phyloP scores from a whole-genome alignment of 2,329 filamentous ascomycete genomes.

The Aspergillus sp. region DNA sequence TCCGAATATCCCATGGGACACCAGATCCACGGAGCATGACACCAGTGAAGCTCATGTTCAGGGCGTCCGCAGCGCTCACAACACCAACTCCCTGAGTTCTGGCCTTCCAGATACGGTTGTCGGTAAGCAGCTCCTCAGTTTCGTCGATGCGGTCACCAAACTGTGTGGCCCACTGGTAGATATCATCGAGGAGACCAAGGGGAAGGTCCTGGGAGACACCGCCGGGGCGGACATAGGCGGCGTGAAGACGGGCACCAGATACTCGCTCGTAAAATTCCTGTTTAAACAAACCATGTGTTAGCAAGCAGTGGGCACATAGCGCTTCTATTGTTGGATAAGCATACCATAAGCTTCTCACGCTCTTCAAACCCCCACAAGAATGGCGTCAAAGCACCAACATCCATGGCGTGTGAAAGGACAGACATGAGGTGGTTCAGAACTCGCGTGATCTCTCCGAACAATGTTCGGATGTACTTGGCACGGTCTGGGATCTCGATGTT shows the following conservation, averaged over 20 bases:
- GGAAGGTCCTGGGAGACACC: slow-evolving; percentile 96
- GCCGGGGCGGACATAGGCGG: slow-evolving; percentile 93
- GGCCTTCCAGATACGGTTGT: slow-evolving; percentile 99
- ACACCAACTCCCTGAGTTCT: slow-evolving; percentile 89
- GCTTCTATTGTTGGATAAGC: slow-evolving; percentile 24
- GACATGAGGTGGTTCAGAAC: slow-evolving; percentile 98
- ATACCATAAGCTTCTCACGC: slow-evolving; percentile 98
- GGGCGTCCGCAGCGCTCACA: slow-evolving; percentile 85
- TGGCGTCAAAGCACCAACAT: slow-evolving; percentile 94
- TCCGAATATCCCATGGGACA: slow-evolving; percentile 93
- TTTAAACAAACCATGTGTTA: slow-evolving; percentile 39
- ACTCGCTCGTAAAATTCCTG: slow-evolving; percentile 99
- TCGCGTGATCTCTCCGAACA: slow-evolving; percentile 94
- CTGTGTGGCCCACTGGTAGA: slow-evolving; percentile 99
- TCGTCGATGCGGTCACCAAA: slow-evolving; percentile 98
- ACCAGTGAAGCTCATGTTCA: slow-evolving; percentile 95
- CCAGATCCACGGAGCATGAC: slow-evolving; percentile 98
- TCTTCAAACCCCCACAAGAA: slow-evolving; percentile 99
- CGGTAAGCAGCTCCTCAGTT: slow-evolving; percentile 96
- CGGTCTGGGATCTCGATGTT: slow-evolving; percentile 94
- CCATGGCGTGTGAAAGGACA: slow-evolving; percentile 95
- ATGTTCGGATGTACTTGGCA: slow-evolving; percentile 92
- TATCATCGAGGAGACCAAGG: slow-evolving; percentile 91
- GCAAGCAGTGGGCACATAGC: neutral
- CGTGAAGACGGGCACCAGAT: slow-evolving; percentile 93